Conservation (phyloP, 1,284 basidiomycete genomes). For the Tilletia setariae region DNA sequence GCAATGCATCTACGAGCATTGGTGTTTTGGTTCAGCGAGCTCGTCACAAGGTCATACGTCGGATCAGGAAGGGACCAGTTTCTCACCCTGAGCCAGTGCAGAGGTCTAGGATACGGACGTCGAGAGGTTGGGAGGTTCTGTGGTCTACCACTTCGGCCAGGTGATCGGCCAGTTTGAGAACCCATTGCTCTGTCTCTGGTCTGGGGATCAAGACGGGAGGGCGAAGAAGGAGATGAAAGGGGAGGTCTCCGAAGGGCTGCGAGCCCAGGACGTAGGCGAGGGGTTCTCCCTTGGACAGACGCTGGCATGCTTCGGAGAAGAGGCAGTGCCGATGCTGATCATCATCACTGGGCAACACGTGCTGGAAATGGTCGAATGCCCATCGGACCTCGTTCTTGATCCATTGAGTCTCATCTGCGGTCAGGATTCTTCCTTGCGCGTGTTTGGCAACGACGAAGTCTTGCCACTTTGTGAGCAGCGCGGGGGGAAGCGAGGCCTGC, state of each 20-base stretch:
- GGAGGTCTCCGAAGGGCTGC: neutral
- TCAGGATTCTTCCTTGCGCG: neutral
- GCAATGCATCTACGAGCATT: conserved; percentile 5
- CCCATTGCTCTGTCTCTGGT: conserved; percentile 13
- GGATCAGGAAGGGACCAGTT: too few species aligned
- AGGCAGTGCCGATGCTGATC: neutral
- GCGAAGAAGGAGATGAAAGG: neutral
- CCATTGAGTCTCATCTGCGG: neutral
- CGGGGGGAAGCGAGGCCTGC: neutral
- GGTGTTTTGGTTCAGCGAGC: neutral
- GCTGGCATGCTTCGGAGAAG: neutral
- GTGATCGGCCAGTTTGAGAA: neutral
- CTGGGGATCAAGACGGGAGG: conserved; percentile 4
- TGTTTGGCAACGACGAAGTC: neutral
- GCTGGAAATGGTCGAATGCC: neutral
- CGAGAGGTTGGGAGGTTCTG: neutral
- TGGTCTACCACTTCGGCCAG: neutral
- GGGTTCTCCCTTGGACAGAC: neutral
- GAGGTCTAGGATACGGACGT: neutral
- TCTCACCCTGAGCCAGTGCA: conserved; percentile 10
- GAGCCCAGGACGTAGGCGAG: neutral
- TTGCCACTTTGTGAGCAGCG: neutral
- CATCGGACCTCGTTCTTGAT: conserved; percentile 11
- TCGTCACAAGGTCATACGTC: too few species aligned
- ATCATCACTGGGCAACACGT: neutral